phyloP scores from a whole-genome alignment of 2,329 filamentous ascomycete genomes.

The Alternaria ethzedia region DNA sequence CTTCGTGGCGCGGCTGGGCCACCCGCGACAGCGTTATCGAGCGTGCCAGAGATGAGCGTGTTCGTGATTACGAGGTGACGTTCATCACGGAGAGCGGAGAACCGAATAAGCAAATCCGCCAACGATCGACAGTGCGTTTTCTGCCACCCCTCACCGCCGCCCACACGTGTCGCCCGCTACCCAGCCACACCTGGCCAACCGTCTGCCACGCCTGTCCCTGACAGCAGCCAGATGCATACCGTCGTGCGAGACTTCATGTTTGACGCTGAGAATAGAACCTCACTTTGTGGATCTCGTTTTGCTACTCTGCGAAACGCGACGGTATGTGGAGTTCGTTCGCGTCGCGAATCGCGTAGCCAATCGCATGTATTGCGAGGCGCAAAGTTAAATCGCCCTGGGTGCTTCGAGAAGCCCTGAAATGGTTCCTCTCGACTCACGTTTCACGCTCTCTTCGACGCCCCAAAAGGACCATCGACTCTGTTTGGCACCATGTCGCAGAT shows the following conservation, averaged over 20 bases:
- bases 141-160: conserved; percentile 9
- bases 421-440: conserved; percentile 13
- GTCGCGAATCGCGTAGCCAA: conserved; percentile 12
- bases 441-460: not conserved
- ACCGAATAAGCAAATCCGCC: conserved; percentile 14
- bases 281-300: not conserved
- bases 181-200: not conserved
- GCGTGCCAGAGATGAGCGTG: conserved; percentile 5
- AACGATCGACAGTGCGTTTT: conserved; percentile 7
- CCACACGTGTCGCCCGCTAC: conserved; percentile 1
- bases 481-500: conserved; percentile 7
- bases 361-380: conserved; percentile 3
- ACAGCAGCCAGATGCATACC: conserved; percentile 5
- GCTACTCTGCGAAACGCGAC: conserved; percentile 2
- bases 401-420: conserved; percentile 13
- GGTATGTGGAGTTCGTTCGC: not conserved
- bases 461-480: not conserved
- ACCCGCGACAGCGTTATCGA: conserved; percentile 2
- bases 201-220: conserved; percentile 1
- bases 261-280: conserved; percentile 7
- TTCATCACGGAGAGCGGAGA: conserved; percentile 19
- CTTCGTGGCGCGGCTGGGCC: not conserved
- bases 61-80: conserved; percentile 17
- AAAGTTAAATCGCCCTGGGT: conserved; percentile 1
- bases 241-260: not conserved